These are phyloP conservation scores for Podila minutissima DNA, from an alignment of 192 early-diverging fungal species.

Conservation along the genomic window DNA sequence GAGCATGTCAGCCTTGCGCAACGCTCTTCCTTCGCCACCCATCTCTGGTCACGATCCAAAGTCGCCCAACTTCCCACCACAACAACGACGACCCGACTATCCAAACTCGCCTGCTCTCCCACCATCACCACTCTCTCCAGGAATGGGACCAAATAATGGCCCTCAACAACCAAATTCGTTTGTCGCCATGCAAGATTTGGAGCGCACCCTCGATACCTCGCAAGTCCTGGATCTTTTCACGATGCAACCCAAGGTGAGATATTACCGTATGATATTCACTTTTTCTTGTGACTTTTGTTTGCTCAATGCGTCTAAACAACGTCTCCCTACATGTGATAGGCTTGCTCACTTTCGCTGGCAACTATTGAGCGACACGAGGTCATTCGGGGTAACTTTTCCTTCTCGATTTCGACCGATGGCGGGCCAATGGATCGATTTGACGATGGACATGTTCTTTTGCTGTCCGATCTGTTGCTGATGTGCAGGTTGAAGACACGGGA, in stretches of 20 bases:
- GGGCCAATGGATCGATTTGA: slow-evolving; percentile 30
- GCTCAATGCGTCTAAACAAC: slow-evolving; percentile 8
- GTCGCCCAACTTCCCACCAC: slow-evolving; percentile 33
- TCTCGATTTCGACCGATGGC: slow-evolving; percentile 31
- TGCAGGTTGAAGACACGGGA: slow-evolving; percentile 52
- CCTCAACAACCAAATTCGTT: slow-evolving; percentile 11
- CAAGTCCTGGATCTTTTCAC: slow-evolving; percentile 59
- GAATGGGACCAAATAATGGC: slow-evolving; percentile 18
- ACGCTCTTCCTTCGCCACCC: slow-evolving; percentile 43
- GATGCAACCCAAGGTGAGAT: slow-evolving; percentile 52
- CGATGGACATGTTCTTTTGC: slow-evolving; percentile 49
- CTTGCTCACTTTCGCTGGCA: slow-evolving; percentile 36
- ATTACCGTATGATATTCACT: too few relatives aligned
- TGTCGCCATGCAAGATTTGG: slow-evolving; percentile 42
- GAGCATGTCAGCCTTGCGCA: slow-evolving; percentile 31
- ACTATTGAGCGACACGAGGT: slow-evolving; percentile 26
- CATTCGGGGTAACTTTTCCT: slow-evolving; percentile 34
- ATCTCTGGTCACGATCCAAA: slow-evolving; percentile 9
- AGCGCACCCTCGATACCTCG: slow-evolving; percentile 52
- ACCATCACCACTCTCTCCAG: slow-evolving; percentile 38
- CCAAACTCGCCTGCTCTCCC: slow-evolving; percentile 28
- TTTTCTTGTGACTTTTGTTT: background rate
- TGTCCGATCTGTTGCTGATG: slow-evolving; percentile 57
- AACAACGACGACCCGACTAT: background rate
- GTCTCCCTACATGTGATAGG: slow-evolving; percentile 22